A percentile compares a stretch with the other conserved stretches of the same genome.
Evolutionary conservation across 768 basidiomycete species (phyloP).

Genomic region (Candolleomyces efflorescens): DNA sequence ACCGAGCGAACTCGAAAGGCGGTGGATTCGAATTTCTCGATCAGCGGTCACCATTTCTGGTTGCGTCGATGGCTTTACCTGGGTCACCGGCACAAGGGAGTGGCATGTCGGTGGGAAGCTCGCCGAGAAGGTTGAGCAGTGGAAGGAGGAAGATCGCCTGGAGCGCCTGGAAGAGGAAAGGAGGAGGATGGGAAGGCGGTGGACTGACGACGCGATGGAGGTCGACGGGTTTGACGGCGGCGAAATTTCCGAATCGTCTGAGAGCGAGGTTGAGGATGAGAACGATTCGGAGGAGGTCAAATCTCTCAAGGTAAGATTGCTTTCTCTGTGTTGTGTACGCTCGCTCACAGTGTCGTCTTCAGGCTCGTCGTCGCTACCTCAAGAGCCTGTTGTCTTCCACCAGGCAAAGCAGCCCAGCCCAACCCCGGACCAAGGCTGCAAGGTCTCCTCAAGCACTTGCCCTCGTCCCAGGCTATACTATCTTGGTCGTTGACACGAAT

Average conservation of each 20-base stretch:
- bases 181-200: slow-evolving; percentile 54
- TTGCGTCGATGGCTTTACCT: slow-evolving; percentile 73
- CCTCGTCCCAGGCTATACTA: slow-evolving; percentile 81
- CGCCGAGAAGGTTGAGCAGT: slow-evolving; percentile 60
- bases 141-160: slow-evolving; percentile 68
- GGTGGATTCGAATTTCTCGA: slow-evolving; percentile 77
- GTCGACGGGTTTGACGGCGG: slow-evolving; percentile 55
- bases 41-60: slow-evolving; percentile 63
- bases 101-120: slow-evolving; percentile 67
- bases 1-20: slow-evolving; percentile 40
- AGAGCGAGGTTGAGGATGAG: slow-evolving; percentile 53
- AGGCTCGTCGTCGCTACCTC: slow-evolving; percentile 76
- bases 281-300: slow-evolving; percentile 70
- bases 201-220: slow-evolving; percentile 70
- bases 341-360: slow-evolving; percentile 12
- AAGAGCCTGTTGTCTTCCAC: slow-evolving; percentile 57
- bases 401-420: slow-evolving; percentile 24
- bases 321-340: slow-evolving; percentile 10
- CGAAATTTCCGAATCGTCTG: slow-evolving; percentile 31
- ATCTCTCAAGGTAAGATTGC: slow-evolving; percentile 65
- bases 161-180: slow-evolving; percentile 67
- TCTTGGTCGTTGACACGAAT: slow-evolving; percentile 93
- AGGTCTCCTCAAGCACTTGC: slow-evolving; percentile 38
- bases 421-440: slow-evolving; percentile 23
- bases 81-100: slow-evolving; percentile 51